Evolutionary conservation across 148 eudicot species (phyloP).

Genomic region (Vaccinium vitisidaea): DNA sequence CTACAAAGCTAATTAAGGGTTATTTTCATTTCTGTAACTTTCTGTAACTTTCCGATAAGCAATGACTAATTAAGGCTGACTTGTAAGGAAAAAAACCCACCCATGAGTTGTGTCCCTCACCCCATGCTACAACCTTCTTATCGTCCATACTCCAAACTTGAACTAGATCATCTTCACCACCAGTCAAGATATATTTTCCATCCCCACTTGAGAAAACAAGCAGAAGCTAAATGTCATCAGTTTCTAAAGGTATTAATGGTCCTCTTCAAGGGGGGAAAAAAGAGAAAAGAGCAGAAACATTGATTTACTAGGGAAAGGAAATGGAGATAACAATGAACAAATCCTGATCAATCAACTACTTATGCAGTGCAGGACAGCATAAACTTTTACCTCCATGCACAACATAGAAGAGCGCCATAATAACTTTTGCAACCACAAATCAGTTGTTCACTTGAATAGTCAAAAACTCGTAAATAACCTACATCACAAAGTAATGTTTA

Average conservation of each 20-base stretch:
- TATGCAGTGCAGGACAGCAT: not conserved
- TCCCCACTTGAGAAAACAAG: slow-evolving; percentile 23
- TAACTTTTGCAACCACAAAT: slow-evolving; percentile 71
- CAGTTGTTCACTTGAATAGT: slow-evolving; percentile 60
- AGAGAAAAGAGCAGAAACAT: not conserved
- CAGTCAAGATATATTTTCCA: slow-evolving; percentile 52
- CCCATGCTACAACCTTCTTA: slow-evolving; percentile 63
- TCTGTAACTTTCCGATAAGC: not conserved
- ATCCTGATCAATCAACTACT: not conserved
- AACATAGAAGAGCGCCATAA: slow-evolving; percentile 68
- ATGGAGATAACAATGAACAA: not conserved
- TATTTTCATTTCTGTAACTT: not conserved
- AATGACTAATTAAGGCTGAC: not conserved
- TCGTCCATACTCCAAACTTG: slow-evolving; percentile 74
- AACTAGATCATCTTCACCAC: slow-evolving; percentile 69
- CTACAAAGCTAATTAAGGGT: not conserved
- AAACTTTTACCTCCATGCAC: slow-evolving; percentile 63
- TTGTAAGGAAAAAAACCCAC: slow-evolving; percentile 27
- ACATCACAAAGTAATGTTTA: slow-evolving; percentile 23
- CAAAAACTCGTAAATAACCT: slow-evolving; percentile 70
- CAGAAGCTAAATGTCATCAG: slow-evolving; percentile 10
- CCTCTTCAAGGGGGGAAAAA: not conserved
- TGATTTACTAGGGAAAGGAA: not conserved
- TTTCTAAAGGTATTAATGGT: not conserved
- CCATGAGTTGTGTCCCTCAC: slow-evolving; percentile 72